phyloP scores from a whole-genome alignment of 1,284 basidiomycete species.

The Puccinia hordei region DNA sequence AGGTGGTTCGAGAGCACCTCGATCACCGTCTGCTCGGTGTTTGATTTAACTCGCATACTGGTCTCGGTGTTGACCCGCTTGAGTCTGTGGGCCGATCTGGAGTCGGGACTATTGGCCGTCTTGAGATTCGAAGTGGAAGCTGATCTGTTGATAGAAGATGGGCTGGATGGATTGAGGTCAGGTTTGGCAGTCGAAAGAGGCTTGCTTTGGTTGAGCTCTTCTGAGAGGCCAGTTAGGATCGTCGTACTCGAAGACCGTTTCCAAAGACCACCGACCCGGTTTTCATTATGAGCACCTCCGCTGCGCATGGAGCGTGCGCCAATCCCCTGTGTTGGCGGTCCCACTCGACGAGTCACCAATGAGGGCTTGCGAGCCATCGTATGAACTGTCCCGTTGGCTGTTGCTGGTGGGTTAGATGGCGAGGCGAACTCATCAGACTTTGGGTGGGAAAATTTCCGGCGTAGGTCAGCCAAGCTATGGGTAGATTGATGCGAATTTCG shows the following conservation, averaged over 20 bases:
- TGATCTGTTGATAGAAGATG: slow-evolving; percentile 24
- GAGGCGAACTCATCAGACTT: not conserved
- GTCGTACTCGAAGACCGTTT: slow-evolving; percentile 9
- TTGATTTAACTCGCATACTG: slow-evolving; percentile 47
- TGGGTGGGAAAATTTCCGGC: slow-evolving; percentile 28
- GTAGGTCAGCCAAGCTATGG: slow-evolving; percentile 26
- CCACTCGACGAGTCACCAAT: slow-evolving; percentile 30
- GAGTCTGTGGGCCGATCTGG: too few species aligned
- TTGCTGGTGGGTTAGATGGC: not conserved
- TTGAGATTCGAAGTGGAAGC: slow-evolving; percentile 43
- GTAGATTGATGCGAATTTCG: slow-evolving; percentile 19
- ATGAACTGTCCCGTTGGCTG: not conserved
- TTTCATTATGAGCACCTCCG: slow-evolving; percentile 11
- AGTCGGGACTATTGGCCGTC: not conserved
- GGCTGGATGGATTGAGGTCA: slow-evolving; percentile 1
- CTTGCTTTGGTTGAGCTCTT: not conserved
- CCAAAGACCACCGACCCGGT: slow-evolving; percentile 22
- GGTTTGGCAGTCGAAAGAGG: not conserved
- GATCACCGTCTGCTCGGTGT: slow-evolving; percentile 40
- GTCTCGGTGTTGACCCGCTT: slow-evolving; percentile 32
- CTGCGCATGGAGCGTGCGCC: not conserved
- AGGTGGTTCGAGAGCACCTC: slow-evolving; percentile 45
- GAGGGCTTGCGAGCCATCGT: slow-evolving; percentile 26
- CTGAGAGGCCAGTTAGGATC: not conserved
- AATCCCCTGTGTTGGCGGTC: slow-evolving; percentile 1